These are phyloP conservation scores for Pythium guiyangense DNA, from an alignment of 352 stramenopile genomes.

Conservation along the genomic window DNA sequence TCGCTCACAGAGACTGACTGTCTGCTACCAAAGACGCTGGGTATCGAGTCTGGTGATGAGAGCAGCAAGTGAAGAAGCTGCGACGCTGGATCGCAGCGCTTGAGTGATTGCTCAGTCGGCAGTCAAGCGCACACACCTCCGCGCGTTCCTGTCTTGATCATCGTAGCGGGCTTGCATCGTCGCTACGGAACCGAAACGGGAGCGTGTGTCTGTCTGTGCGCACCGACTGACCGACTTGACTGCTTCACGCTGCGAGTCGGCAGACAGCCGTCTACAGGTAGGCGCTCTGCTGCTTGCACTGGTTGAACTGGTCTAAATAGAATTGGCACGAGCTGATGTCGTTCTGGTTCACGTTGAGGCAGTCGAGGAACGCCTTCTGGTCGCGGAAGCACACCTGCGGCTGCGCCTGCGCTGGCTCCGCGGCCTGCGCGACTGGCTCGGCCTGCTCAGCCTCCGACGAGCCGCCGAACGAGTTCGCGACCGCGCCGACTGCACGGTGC, in stretches of 20 bases:
- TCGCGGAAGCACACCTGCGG: slow-evolving; percentile 62
- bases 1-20: too few species aligned
- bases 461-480: slow-evolving; percentile 63
- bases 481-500: slow-evolving; percentile 87
- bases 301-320: slow-evolving; percentile 87
- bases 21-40: too few species aligned
- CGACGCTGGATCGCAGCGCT: too few species aligned
- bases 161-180: too few species aligned
- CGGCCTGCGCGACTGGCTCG: slow-evolving; percentile 22
- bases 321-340: slow-evolving; percentile 87
- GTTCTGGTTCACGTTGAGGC: slow-evolving; percentile 82
- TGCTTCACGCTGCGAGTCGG: background rate
- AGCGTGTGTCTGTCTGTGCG: too few species aligned
- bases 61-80: too few species aligned
- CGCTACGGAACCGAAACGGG: too few species aligned
- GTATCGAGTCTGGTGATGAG: too few species aligned
- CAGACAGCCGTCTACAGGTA: slow-evolving; percentile 40
- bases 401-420: slow-evolving; percentile 25
- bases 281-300: slow-evolving; percentile 74
- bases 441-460: slow-evolving; percentile 23
- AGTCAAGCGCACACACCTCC: too few species aligned
- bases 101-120: too few species aligned
- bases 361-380: slow-evolving; percentile 83
- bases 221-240: background rate
- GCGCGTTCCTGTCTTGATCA: too few species aligned